A percentile compares a stretch with the other conserved stretches of the same genome.
phyloP scores from a whole-genome alignment of 129 eudicot species.

The Silybum marianum region DNA sequence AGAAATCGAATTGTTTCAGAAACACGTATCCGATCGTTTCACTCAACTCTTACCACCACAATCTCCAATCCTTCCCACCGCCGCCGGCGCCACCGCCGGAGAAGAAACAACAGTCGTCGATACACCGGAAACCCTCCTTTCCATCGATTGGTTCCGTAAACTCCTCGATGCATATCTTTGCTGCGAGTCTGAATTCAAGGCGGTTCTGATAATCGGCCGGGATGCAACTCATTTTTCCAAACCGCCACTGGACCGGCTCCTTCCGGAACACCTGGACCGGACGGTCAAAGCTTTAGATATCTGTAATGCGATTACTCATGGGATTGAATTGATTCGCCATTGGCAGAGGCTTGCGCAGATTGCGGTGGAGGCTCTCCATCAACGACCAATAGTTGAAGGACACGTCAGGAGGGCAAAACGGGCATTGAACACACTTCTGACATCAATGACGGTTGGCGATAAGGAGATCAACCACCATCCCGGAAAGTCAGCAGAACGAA shows the following conservation, averaged over 20 bases:
- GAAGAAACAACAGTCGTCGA: slow-evolving; percentile 15
- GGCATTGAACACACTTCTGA: slow-evolving; percentile 56
- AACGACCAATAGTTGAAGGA: slow-evolving; percentile 77
- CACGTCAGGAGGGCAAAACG: slow-evolving; percentile 69
- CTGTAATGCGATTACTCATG: slow-evolving; percentile 77
- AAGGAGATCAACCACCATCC: slow-evolving; percentile 29
- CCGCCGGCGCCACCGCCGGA: not conserved
- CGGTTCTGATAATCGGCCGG: slow-evolving; percentile 61
- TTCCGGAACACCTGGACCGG: slow-evolving; percentile 77
- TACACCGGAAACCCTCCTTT: slow-evolving; percentile 40
- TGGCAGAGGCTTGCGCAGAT: slow-evolving; percentile 72
- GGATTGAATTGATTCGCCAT: slow-evolving; percentile 57
- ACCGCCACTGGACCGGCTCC: slow-evolving; percentile 72
- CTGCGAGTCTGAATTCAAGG: slow-evolving; percentile 84
- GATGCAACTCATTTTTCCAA: slow-evolving; percentile 58
- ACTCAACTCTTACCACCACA: slow-evolving; percentile 44
- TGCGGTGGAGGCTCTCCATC: slow-evolving; percentile 60
- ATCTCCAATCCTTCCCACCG: slow-evolving; percentile 7
- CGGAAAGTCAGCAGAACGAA: slow-evolving; percentile 32
- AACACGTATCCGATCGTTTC: slow-evolving; percentile 69
- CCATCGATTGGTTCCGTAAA: slow-evolving; percentile 65
- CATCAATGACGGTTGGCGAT: slow-evolving; percentile 61
- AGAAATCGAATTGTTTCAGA: slow-evolving; percentile 68
- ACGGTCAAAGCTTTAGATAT: slow-evolving; percentile 77
- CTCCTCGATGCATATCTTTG: slow-evolving; percentile 75